A percentile compares a stretch with the other conserved stretches of the same genome.
Evolutionary conservation across 208 protist genomes (phyloP).

Genomic region (Leptomonas pyrrhocoris): DNA sequence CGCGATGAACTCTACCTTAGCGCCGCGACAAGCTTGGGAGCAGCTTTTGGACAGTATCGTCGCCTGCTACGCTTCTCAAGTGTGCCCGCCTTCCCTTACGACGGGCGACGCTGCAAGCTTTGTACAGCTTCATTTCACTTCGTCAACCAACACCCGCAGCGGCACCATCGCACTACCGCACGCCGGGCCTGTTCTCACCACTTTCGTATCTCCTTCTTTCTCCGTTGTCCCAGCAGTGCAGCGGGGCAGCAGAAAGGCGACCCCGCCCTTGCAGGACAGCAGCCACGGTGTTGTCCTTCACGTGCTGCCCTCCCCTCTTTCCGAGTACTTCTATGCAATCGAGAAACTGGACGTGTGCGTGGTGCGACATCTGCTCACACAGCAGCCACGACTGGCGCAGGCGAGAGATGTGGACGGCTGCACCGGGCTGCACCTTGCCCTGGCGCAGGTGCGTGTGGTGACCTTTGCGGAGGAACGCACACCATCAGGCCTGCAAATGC

Average conservation of each 20-base stretch:
- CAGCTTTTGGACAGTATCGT: not conserved
- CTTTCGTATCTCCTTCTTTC: not conserved
- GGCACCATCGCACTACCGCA: not conserved
- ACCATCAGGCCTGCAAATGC: not conserved
- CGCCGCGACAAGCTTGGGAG: not conserved
- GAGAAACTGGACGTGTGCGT: slow-evolving; percentile 61
- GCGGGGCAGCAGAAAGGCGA: too few relatives aligned
- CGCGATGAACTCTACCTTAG: too few relatives aligned
- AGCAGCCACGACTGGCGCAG: slow-evolving; percentile 28
- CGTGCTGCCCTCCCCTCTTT: slow-evolving; percentile 45
- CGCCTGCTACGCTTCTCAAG: not conserved
- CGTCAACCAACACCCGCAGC: not conserved
- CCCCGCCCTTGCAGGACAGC: too few relatives aligned
- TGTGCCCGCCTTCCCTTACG: too few relatives aligned
- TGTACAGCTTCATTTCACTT: not conserved
- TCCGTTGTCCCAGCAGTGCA: not conserved
- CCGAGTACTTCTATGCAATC: slow-evolving; percentile 63
- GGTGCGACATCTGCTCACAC: slow-evolving; percentile 46
- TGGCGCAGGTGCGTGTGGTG: slow-evolving; percentile 26
- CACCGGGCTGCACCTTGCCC: slow-evolving; percentile 57
- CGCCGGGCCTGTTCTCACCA: not conserved
- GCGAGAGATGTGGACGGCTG: slow-evolving; percentile 63
- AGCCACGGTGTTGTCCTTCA: not conserved
- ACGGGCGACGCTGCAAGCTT: not conserved
- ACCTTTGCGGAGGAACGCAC: not conserved